phyloP scores from a whole-genome alignment of 768 basidiomycete genomes.

The Podaxis sp. region DNA sequence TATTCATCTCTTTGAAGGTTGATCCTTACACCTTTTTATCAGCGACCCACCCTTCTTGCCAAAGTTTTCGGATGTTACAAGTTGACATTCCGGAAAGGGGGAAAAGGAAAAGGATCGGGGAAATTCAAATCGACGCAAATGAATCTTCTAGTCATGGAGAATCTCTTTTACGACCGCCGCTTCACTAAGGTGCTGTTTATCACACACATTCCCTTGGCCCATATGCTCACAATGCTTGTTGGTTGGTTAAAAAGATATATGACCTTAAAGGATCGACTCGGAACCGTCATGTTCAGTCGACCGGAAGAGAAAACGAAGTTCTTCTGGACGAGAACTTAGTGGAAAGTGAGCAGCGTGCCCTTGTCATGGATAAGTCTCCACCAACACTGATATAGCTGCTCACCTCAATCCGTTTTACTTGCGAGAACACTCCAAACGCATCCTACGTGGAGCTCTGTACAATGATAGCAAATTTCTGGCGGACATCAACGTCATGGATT shows the following conservation, averaged over 20 bases:
- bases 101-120: conserved; percentile 58
- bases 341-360: conserved; percentile 52
- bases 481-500: conserved; percentile 96
- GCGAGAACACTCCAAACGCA: conserved; percentile 94
- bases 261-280: conserved; percentile 96
- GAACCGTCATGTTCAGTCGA: conserved; percentile 89
- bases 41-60: conserved; percentile 93
- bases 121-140: conserved; percentile 83
- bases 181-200: conserved; percentile 66
- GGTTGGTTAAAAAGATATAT: conserved; percentile 61
- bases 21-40: conserved; percentile 11
- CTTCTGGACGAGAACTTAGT: conserved; percentile 95
- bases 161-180: conserved; percentile 87
- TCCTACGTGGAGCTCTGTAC: conserved; percentile 83
- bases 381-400: conserved; percentile 46
- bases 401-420: conserved; percentile 89
- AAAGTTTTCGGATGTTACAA: conserved; percentile 98
- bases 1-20: conserved; percentile 2
- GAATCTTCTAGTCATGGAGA: conserved; percentile 98
- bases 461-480: conserved; percentile 96
- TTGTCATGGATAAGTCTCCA: not conserved
- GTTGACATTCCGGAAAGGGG: conserved; percentile 80
- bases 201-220: not conserved
- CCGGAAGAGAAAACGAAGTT: conserved; percentile 89
- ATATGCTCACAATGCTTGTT: not conserved